Percentiles rank a stretch among this genome's conserved stretches.
Evolutionary conservation across 768 basidiomycete genomes (phyloP).

Genomic region (Rickenella mellea): DNA sequence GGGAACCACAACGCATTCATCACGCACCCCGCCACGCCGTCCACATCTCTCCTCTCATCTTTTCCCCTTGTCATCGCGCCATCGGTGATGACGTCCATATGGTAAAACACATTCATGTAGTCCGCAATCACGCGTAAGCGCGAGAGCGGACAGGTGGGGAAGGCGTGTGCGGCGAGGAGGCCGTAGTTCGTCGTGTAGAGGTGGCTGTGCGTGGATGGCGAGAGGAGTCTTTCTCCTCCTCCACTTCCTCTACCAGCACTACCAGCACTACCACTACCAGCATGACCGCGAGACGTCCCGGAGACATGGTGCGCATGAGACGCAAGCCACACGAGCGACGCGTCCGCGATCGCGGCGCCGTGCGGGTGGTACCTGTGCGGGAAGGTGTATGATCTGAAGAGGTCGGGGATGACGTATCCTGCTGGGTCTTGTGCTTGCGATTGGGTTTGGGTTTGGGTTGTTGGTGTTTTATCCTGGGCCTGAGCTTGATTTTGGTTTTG

Average conservation of each 20-base stretch:
- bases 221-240: slow-evolving; percentile 9
- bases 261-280: not conserved
- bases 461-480: no score
- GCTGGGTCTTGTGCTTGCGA: slow-evolving; percentile 13
- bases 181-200: slow-evolving; percentile 56
- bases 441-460: no score
- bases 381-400: slow-evolving; percentile 42
- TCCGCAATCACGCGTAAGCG: slow-evolving; percentile 58
- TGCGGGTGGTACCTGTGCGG: slow-evolving; percentile 32
- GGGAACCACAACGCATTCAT: slow-evolving; percentile 20
- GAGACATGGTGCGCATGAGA: slow-evolving; percentile 35
- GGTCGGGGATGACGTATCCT: slow-evolving; percentile 44
- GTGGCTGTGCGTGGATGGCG: slow-evolving; percentile 16
- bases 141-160: slow-evolving; percentile 43
- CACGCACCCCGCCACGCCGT: slow-evolving; percentile 15
- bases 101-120: slow-evolving; percentile 45
- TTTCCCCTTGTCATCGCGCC: slow-evolving; percentile 12
- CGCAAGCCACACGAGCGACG: slow-evolving; percentile 45
- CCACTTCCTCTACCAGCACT: not conserved
- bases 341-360: slow-evolving; percentile 35
- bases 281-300: slow-evolving; percentile 31
- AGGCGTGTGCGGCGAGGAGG: slow-evolving; percentile 57
- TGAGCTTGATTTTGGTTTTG: no score
- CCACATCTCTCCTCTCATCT: slow-evolving; percentile 6
- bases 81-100: slow-evolving; percentile 32